phyloP scores from a whole-genome alignment of 2,329 filamentous ascomycete species.

The Aspergillus fumigatiaffinis region DNA sequence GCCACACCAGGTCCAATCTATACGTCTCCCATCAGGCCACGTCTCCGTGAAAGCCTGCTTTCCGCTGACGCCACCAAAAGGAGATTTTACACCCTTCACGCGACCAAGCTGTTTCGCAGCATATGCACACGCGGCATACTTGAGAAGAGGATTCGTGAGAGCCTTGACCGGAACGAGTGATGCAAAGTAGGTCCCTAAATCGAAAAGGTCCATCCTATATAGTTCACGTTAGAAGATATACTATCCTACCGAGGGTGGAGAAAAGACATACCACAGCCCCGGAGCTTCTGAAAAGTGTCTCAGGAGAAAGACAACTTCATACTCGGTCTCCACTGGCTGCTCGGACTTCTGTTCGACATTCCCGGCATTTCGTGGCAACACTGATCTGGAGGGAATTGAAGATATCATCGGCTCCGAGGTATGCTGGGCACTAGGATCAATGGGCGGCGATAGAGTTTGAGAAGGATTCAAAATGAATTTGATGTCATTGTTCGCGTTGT shows the following conservation, averaged over 20 bases:
- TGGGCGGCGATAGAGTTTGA: constrained; percentile 40
- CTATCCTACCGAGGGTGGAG: neutral
- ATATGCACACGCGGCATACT: constrained; percentile 56
- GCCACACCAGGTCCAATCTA: constrained; percentile 59
- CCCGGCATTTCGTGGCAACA: constrained; percentile 14
- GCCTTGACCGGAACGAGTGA: constrained; percentile 58
- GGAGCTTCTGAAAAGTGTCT: constrained; percentile 58
- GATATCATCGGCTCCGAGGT: constrained; percentile 26
- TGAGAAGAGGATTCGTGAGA: constrained; percentile 45
- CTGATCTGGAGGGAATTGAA: constrained; percentile 25
- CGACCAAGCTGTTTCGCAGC: constrained; percentile 59
- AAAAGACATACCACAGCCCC: constrained; percentile 50
- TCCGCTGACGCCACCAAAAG: constrained; percentile 44
- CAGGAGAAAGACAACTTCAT: constrained; percentile 58
- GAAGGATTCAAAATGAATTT: constrained; percentile 55
- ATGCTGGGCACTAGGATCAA: constrained; percentile 41
- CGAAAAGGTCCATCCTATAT: constrained; percentile 43
- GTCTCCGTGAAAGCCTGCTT: constrained; percentile 52
- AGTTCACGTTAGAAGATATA: constrained; percentile 7
- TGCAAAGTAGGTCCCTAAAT: constrained; percentile 56
- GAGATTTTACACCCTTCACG: constrained; percentile 50
- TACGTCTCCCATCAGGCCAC: constrained; percentile 45
- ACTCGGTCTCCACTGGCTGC: constrained; percentile 41
- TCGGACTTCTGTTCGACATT: constrained; percentile 22
- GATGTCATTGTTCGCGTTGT: constrained; percentile 45